Base-by-base conservation (phyloP, 2,329 filamentous ascomycete genomes). In the Xylaria sp. region DNA sequence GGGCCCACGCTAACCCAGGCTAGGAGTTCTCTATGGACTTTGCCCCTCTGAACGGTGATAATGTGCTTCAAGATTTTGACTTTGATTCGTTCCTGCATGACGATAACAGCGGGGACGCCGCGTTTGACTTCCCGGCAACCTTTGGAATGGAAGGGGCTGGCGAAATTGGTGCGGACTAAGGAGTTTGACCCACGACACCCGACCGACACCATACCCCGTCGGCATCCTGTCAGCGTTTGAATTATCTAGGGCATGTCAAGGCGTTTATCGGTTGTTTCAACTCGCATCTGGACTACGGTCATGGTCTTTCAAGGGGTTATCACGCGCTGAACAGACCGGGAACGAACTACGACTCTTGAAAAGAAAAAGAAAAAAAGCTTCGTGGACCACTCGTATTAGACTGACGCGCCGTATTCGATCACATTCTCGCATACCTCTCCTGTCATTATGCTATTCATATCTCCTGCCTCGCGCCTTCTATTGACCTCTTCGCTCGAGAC, bases 31-130 rank as follows among this genome's bases (percentile, higher is more conserved):
- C 62, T 39, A 78, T 87, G 71, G 81, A 81, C 51, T 81, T 85
- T 66, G 76, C 79, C 50, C 80, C 83, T 2, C 68, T 80, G 21
- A 74, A 76, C 56, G 76, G 78, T 5, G 72, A 72, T 49, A 80
- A 87, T 65, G 84, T 87, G 34, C 74, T 88, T 44, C 84, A 83
- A 63, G 85, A 86, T 60, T 88, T 88, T 63, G 85, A 88, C 61
- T 83, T 88, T 61, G 85, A 88, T 69, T 86, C 85, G 1, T 88
- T 88, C 74, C 73, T 88, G 7, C 83, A 88, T 59, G 78, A 81
- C 51, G 78, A 80, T 54, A 79, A 80, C 43, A 75, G 71, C 29
- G 78, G 77, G 39, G 74, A 74, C 39, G 69, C 72, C 40, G 69
- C 66, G 4, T 87, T 87, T 58, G 81, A 82, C 70, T 87, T 87